These are phyloP conservation scores for Primulina eburnea DNA, from an alignment of 257 asterid species.

Conservation along the genomic window DNA sequence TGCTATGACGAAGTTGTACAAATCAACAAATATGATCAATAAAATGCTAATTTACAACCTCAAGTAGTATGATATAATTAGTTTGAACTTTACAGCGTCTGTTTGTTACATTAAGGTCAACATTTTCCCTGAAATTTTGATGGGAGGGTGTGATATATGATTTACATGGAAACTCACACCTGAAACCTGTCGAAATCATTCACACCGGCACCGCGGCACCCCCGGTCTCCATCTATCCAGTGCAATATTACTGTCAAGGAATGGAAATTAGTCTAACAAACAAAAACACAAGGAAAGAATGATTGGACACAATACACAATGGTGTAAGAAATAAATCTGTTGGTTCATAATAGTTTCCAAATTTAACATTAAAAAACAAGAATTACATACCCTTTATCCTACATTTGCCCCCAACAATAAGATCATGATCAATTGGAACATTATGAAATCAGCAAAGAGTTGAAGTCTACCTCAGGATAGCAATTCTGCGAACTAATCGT, in stretches of 20 bases:
- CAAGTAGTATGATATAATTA: too few species aligned
- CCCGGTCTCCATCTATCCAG: background rate
- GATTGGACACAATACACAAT: background rate
- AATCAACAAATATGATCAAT: background rate
- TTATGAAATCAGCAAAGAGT: background rate
- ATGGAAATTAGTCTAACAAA: background rate
- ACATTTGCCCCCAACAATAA: background rate
- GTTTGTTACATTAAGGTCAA: background rate
- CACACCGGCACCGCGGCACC: background rate
- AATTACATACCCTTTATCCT: background rate
- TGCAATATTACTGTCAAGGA: background rate
- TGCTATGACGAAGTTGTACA: too few species aligned
- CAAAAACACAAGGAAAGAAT: background rate
- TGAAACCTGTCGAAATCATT: background rate
- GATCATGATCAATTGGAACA: background rate
- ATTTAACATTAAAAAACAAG: background rate
- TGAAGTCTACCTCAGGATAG: slow-evolving; percentile 49
- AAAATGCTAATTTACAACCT: background rate
- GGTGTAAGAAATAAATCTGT: background rate
- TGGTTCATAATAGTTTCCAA: background rate
- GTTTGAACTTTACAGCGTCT: background rate
- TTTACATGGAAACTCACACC: background rate
- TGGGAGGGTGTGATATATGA: too few species aligned
- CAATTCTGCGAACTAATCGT: slow-evolving; percentile 43
- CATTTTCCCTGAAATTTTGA: background rate